Percentiles rank a stretch among this genome's conserved stretches.
These are phyloP conservation scores for Elsinoe necatrix DNA, from an alignment of 2,329 filamentous ascomycete genomes.

Conservation along the genomic window DNA sequence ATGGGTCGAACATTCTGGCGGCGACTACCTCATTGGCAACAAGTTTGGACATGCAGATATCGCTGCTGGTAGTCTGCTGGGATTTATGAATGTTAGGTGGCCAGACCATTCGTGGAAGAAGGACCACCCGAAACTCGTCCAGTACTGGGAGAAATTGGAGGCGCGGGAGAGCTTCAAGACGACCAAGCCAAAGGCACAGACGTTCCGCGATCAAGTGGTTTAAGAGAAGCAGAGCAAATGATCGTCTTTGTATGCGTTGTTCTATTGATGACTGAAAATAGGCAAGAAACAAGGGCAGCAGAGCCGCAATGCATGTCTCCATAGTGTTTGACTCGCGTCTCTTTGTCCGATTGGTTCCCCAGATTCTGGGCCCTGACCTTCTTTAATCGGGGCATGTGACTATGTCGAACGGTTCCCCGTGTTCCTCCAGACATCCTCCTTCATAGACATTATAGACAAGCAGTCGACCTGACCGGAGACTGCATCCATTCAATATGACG, in stretches of 20 bases:
- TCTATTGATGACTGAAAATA: constrained; percentile 3
- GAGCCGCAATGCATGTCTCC: constrained; percentile 4
- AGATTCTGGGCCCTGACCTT: not conserved
- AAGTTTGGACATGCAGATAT: constrained; percentile 31
- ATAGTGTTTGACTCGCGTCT: not conserved
- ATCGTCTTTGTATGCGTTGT: not conserved
- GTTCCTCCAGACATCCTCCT: not conserved
- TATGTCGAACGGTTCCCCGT: constrained; percentile 1
- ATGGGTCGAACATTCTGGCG: constrained; percentile 24
- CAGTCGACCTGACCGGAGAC: not conserved
- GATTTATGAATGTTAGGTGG: constrained; percentile 29
- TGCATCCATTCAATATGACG: constrained; percentile 48
- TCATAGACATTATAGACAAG: not conserved
- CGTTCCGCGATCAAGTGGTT: constrained; percentile 31
- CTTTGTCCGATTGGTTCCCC: constrained; percentile 4
- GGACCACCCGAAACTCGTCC: constrained; percentile 33
- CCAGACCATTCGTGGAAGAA: constrained; percentile 29
- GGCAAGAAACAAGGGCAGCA: not conserved
- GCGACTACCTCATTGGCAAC: constrained; percentile 27
- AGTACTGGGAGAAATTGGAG: constrained; percentile 39
- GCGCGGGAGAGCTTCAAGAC: constrained; percentile 35
- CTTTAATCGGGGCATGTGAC: constrained; percentile 5
- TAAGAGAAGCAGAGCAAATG: constrained; percentile 18
- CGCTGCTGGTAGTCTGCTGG: constrained; percentile 28
- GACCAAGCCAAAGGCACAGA: constrained; percentile 29